Evolutionary conservation across 179 eudicot species (phyloP).

Genomic region (Silene noctiflora): DNA sequence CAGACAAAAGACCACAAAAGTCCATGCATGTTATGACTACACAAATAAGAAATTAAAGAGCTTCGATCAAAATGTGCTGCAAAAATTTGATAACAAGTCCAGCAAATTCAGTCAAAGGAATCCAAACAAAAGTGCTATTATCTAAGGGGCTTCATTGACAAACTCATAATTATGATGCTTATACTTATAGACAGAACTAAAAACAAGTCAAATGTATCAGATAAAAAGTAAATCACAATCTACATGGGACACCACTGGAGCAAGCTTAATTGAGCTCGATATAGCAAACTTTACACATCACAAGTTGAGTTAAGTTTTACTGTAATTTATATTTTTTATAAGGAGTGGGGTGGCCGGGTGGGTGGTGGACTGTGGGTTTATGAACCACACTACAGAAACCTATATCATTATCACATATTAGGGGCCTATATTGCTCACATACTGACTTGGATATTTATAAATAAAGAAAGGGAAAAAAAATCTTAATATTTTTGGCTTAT

Average conservation of each 20-base stretch:
- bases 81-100: neutral
- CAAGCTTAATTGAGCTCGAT: neutral
- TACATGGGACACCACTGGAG: neutral
- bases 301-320: neutral
- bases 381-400: neutral
- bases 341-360: neutral
- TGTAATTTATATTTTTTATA: neutral
- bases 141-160: neutral
- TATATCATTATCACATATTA: neutral
- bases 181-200: neutral
- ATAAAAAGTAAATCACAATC: neutral
- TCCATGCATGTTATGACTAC: neutral
- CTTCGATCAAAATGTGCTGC: neutral
- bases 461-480: neutral
- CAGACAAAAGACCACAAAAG: slow-evolving; percentile 15
- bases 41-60: slow-evolving; percentile 2
- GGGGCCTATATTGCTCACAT: neutral
- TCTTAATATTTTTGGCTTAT: no score
- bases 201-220: neutral
- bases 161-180: neutral
- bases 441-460: neutral
- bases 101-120: neutral
- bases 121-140: neutral
- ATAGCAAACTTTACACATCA: neutral
- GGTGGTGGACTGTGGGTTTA: neutral